A percentile compares a stretch with the other conserved stretches of the same genome.
Conservation (phyloP, 139 green algal genomes). For the Pleodorina starrii region DNA sequence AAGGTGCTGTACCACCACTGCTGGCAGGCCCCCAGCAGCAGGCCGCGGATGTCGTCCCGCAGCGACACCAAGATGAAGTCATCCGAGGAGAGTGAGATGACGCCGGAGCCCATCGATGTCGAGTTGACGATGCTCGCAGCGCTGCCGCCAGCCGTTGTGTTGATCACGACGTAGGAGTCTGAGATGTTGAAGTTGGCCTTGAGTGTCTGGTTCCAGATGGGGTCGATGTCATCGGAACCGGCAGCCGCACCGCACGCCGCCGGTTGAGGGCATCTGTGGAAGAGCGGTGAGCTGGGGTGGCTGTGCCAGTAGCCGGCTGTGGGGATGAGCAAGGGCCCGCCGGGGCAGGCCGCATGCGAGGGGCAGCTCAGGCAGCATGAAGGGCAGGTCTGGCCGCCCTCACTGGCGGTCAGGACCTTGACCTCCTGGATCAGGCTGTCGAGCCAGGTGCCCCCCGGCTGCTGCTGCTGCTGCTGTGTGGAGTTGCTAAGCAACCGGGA, state of each 20-base stretch:
- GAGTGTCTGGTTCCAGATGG: background rate
- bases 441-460: background rate
- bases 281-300: background rate
- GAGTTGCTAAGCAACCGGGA: background rate
- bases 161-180: background rate
- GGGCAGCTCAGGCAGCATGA: background rate
- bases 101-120: no score
- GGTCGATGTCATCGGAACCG: background rate
- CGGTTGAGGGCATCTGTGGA: background rate
- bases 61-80: no score
- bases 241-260: background rate
- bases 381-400: background rate
- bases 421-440: background rate
- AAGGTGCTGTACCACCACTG: conserved; percentile 1
- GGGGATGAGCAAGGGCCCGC: background rate
- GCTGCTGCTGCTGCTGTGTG: no score
- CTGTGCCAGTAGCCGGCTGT: conserved; percentile 1
- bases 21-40: background rate
- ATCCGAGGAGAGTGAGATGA: no score
- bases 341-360: background rate
- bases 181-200: background rate
- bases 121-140: no score
- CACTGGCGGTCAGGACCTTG: background rate
- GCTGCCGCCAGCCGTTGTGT: no score
- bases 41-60: background rate